Conservation (phyloP, 2,329 filamentous ascomycete species). For the Dothiorella sarmentorum region DNA sequence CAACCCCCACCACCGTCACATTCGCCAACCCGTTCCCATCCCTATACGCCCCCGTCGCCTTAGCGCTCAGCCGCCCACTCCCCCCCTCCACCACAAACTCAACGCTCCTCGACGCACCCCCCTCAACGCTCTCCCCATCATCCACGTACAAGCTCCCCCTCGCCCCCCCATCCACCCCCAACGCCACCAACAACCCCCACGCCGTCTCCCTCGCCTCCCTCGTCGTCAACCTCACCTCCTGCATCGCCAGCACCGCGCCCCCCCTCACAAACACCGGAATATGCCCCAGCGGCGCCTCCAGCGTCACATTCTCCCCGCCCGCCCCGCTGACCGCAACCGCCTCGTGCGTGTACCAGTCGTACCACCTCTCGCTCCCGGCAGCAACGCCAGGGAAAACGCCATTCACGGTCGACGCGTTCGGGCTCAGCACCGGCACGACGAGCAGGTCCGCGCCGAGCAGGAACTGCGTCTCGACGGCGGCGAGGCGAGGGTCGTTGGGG, state of each 20-base stretch:
- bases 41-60: conserved; percentile 50
- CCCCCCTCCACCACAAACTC: conserved; percentile 45
- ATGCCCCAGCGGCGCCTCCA: conserved; percentile 60
- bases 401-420: conserved; percentile 58
- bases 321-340: conserved; percentile 50
- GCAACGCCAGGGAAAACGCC: conserved; percentile 67
- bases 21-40: conserved; percentile 59
- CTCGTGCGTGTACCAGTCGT: conserved; percentile 73
- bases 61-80: conserved; percentile 45
- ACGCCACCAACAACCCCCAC: conserved; percentile 65
- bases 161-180: conserved; percentile 55
- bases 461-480: conserved; percentile 67
- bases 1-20: conserved; percentile 61
- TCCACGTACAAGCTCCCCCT: conserved; percentile 66
- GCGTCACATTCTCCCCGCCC: conserved; percentile 58
- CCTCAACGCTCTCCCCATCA: conserved; percentile 66
- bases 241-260: conserved; percentile 63
- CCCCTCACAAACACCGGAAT: conserved; percentile 71
- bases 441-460: conserved; percentile 64
- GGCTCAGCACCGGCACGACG: conserved; percentile 64
- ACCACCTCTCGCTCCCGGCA: conserved; percentile 63
- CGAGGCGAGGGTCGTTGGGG: conserved; percentile 65
- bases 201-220: conserved; percentile 58
- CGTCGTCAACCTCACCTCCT: conserved; percentile 67
- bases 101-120: conserved; percentile 55